These are phyloP conservation scores for Diplodia sapinea DNA, from an alignment of 2,329 filamentous ascomycete species.

Conservation along the genomic window DNA sequence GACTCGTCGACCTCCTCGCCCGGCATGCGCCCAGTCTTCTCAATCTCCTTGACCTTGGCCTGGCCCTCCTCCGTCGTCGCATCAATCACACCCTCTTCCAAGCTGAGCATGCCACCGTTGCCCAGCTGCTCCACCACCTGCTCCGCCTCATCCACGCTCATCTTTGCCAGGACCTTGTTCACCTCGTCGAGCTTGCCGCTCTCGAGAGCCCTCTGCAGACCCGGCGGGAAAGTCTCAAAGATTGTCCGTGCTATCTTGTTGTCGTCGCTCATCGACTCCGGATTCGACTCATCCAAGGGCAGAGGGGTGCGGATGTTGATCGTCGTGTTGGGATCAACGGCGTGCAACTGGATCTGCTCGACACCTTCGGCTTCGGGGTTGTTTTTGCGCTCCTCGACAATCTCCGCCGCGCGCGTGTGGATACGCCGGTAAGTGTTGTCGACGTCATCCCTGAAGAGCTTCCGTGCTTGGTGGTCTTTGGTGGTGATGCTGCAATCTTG, in stretches of 20 bases:
- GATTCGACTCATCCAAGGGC: constrained; percentile 49
- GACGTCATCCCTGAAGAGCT: constrained; percentile 91
- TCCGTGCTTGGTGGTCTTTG: constrained; percentile 84
- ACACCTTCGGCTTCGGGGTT: constrained; percentile 67
- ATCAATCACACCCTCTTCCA: constrained; percentile 94
- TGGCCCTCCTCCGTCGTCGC: constrained; percentile 87
- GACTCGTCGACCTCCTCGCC: constrained; percentile 38
- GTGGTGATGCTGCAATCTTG: constrained; percentile 69
- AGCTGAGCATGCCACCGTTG: constrained; percentile 83
- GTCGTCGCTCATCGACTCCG: constrained; percentile 36
- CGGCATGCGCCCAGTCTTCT: constrained; percentile 48
- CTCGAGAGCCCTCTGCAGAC: constrained; percentile 80
- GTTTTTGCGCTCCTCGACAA: constrained; percentile 63
- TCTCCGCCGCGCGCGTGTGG: constrained; percentile 74
- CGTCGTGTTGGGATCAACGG: constrained; percentile 84
- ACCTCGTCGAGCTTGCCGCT: constrained; percentile 88
- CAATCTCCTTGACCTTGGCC: constrained; percentile 75
- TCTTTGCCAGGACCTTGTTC: constrained; percentile 84
- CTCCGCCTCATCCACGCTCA: constrained; percentile 88
- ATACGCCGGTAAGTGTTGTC: constrained; percentile 86
- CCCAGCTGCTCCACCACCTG: constrained; percentile 80
- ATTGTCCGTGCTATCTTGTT: constrained; percentile 74
- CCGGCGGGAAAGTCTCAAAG: constrained; percentile 82
- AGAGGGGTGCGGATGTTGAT: constrained; percentile 87
- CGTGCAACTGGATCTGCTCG: constrained; percentile 97